phyloP scores from a whole-genome alignment of 1,284 basidiomycete genomes.

The Meripilus lineatus region DNA sequence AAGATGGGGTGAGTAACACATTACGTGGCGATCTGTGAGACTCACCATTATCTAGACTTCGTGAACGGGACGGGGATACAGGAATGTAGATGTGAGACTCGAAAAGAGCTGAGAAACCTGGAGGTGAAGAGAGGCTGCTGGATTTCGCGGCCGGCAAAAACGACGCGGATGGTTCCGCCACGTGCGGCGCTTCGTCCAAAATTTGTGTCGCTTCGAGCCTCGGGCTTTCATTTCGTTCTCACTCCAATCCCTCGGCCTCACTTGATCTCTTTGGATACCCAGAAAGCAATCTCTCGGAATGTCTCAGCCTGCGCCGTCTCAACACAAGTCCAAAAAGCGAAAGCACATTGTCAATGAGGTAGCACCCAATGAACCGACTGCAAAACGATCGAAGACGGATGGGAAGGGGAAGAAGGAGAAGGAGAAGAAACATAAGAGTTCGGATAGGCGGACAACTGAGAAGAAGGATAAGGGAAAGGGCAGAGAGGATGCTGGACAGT shows the following conservation, averaged over 20 bases:
- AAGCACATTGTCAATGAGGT: slow-evolving; percentile 36
- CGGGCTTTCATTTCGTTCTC: background rate
- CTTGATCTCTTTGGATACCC: too few species aligned
- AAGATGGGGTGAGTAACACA: too few species aligned
- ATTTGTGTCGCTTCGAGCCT: slow-evolving; percentile 6
- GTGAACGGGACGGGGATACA: slow-evolving; percentile 2
- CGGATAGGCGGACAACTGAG: slow-evolving; percentile 17
- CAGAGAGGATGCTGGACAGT: slow-evolving; percentile 43
- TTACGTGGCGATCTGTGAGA: background rate
- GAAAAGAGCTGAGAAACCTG: background rate
- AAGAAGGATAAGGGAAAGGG: slow-evolving; percentile 37
- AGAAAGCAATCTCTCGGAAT: too few species aligned
- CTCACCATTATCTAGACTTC: background rate
- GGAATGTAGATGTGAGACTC: slow-evolving; percentile 1
- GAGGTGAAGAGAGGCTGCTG: background rate
- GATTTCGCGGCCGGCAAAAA: background rate
- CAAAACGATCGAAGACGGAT: slow-evolving; percentile 27
- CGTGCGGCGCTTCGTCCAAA: slow-evolving; percentile 9
- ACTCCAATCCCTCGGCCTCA: too few species aligned
- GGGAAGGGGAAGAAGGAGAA: slow-evolving; percentile 32
- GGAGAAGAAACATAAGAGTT: slow-evolving; percentile 13
- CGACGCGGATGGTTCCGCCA: slow-evolving; percentile 3
- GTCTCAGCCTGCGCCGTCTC: slow-evolving; percentile 20
- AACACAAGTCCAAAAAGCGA: slow-evolving; percentile 44
- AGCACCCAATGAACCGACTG: slow-evolving; percentile 22